Base-by-base conservation (phyloP, 129 eudicot species). In the Arctium minus region DNA sequence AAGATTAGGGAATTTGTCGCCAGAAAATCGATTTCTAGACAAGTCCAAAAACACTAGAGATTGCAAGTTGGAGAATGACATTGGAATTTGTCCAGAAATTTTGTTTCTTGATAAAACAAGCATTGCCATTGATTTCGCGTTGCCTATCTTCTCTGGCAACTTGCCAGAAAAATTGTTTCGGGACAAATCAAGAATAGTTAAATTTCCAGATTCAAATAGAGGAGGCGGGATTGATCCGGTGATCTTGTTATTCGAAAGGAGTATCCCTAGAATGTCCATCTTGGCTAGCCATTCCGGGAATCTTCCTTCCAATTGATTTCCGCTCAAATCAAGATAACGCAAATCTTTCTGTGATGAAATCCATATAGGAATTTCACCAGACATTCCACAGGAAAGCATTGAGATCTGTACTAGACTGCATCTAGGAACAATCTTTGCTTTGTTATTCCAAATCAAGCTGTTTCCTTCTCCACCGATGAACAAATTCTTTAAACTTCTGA, bases 81-180 rank as follows among this genome's bases (percentile, higher is more conserved):
- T 10, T 0, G 92, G 92, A 69, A 89, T 79, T 35, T 82, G 68
- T 35, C 92, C 92, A 0, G 86, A 79, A 79, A 89, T 79, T 33
- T 76, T 85, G 73, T 89, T 89, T 29, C 39, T 79, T 0, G 89
- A 73, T 80, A 87, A 80, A 79, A 89, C 75, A 35, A 89, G 88
- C 1, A 68, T 10, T 73, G 70, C 79, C 7, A 86, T 53, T 42
- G 22, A 56, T 36, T 13, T 85, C 36, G 90, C 85, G 3, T 89
- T 88, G 11, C 90, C 92, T 27, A 89, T 85, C 42, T 75, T 87
- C 30, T 79, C 75, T 1, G 90, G 89, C 86, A 89, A 80, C 67
- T 82, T 83, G 13, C 89, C 90, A 0, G 87, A 50, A 89, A 48
- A 72, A 82, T 72, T 79, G 77, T 88, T 88, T 79, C 7, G 31